Percentiles rank a stretch among this genome's conserved stretches.
Conservation (phyloP, 192 early-diverging fungal species). For the Coemansia sp. region DNA sequence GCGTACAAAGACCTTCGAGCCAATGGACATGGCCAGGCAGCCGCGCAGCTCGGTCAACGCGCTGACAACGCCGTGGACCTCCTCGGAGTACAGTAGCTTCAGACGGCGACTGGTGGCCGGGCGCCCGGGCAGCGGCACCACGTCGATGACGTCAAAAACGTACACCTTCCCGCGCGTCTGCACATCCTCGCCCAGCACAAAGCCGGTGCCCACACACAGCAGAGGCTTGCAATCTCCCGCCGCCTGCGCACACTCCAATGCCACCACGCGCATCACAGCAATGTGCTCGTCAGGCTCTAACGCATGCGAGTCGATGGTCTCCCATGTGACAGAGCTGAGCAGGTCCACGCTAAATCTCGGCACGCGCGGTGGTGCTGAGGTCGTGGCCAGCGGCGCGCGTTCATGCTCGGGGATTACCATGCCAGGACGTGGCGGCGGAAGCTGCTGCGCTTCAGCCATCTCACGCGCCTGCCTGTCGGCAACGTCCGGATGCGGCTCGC, state of each 20-base stretch:
- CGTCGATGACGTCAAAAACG: slow-evolving; percentile 93
- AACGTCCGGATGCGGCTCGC: slow-evolving; percentile 67
- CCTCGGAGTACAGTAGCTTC: slow-evolving; percentile 77
- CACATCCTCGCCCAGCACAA: slow-evolving; percentile 88
- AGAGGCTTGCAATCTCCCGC: slow-evolving; percentile 80
- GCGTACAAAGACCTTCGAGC: slow-evolving; percentile 84
- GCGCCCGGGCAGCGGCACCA: slow-evolving; percentile 91
- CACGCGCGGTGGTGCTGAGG: slow-evolving; percentile 61
- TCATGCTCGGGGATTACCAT: slow-evolving; percentile 36
- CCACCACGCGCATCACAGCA: slow-evolving; percentile 70
- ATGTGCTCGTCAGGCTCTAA: slow-evolving; percentile 86
- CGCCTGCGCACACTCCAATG: slow-evolving; percentile 82
- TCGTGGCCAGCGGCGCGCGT: slow-evolving; percentile 36
- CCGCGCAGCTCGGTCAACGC: slow-evolving; percentile 83
- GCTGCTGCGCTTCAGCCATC: slow-evolving; percentile 9
- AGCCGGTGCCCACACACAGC: slow-evolving; percentile 84
- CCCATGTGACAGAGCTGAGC: slow-evolving; percentile 92
- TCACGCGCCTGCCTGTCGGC: slow-evolving; percentile 35
- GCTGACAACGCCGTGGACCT: slow-evolving; percentile 85
- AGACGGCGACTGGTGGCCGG: slow-evolving; percentile 93
- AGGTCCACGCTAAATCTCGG: slow-evolving; percentile 75
- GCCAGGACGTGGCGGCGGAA: slow-evolving; percentile 3
- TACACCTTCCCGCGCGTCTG: slow-evolving; percentile 84
- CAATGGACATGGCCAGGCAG: slow-evolving; percentile 81
- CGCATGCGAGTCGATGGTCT: slow-evolving; percentile 77